Conservation (phyloP, 805 yeast species). For the Candida xiaguanensis region DNA sequence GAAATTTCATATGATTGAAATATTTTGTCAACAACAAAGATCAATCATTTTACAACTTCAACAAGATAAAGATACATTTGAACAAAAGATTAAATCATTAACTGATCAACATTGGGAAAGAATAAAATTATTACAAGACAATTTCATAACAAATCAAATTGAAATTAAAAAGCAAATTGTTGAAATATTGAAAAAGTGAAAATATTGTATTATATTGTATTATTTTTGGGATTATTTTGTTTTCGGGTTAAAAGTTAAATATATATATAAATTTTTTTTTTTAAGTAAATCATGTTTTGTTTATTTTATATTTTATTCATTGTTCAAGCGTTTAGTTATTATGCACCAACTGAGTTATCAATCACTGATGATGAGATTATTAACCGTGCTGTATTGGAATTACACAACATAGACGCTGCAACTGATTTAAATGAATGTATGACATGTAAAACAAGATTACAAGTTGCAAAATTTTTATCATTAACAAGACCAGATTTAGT, state of each 20-base stretch:
- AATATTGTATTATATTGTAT: slow-evolving; percentile 1
- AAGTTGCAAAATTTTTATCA: slow-evolving; percentile 24
- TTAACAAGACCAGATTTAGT: slow-evolving; percentile 38
- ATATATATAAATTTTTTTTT: neutral
- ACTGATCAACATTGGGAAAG: slow-evolving; percentile 7
- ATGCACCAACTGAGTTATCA: slow-evolving; percentile 12
- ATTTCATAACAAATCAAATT: slow-evolving; percentile 10
- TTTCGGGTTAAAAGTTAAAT: neutral
- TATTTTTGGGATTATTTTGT: neutral
- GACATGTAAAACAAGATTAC: slow-evolving; percentile 13
- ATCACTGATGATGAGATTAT: slow-evolving; percentile 12
- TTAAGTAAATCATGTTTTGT: neutral
- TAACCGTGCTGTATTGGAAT: slow-evolving; percentile 10
- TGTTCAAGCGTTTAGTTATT: slow-evolving; percentile 4
- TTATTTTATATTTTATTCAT: neutral
- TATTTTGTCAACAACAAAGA: slow-evolving; percentile 8
- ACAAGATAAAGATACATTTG: slow-evolving; percentile 8
- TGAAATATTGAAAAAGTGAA: slow-evolving; percentile 8
- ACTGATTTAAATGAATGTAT: slow-evolving; percentile 12
- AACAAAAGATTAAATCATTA: slow-evolving; percentile 8
- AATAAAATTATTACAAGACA: slow-evolving; percentile 7
- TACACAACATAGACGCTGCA: slow-evolving; percentile 14
- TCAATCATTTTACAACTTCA: slow-evolving; percentile 6
- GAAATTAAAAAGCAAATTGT: slow-evolving; percentile 12
- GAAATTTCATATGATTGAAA: slow-evolving; percentile 8